These are phyloP conservation scores for Trichomonascus vanleenenianus DNA, from an alignment of 805 yeast genomes.

Conservation along the genomic window DNA sequence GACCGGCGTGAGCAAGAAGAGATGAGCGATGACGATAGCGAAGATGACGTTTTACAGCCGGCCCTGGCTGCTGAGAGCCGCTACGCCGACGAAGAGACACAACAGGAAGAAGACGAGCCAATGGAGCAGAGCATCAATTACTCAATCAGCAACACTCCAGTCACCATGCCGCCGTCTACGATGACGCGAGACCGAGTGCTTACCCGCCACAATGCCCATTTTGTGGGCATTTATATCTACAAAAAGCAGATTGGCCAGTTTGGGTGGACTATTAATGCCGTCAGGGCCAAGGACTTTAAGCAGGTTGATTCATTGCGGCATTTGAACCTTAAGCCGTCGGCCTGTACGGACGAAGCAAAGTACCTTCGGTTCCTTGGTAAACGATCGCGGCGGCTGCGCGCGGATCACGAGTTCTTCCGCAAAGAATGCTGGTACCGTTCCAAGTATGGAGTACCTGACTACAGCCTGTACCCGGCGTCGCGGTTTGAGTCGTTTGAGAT, in stretches of 20 bases:
- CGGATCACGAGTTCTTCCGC: too few relatives aligned
- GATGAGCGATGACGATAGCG: neutral
- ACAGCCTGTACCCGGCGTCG: too few relatives aligned
- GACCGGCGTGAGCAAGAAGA: neutral
- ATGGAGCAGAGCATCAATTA: too few relatives aligned
- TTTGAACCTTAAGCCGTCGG: too few relatives aligned
- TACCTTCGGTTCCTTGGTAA: too few relatives aligned
- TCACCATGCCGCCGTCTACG: neutral
- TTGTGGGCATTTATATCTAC: slow-evolving; percentile 11
- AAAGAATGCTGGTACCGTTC: too few relatives aligned
- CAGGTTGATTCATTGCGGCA: slow-evolving; percentile 37
- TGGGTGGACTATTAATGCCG: slow-evolving; percentile 46
- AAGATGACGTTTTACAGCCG: neutral
- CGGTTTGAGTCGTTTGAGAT: too few relatives aligned
- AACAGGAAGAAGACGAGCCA: neutral
- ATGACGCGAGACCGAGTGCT: neutral
- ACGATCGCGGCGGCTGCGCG: too few relatives aligned
- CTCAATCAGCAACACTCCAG: too few relatives aligned
- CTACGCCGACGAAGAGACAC: slow-evolving; percentile 3
- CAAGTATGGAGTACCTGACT: too few relatives aligned
- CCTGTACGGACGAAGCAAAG: too few relatives aligned
- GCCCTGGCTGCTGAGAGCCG: neutral
- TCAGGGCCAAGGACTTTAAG: slow-evolving; percentile 37
- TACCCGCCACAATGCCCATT: too few relatives aligned
- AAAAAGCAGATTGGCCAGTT: slow-evolving; percentile 33